Evolutionary conservation across 2,329 filamentous ascomycete genomes (phyloP), one percentile per base, ranked within the genome.

Genomic region (Calonectria hawksworthii): DNA sequence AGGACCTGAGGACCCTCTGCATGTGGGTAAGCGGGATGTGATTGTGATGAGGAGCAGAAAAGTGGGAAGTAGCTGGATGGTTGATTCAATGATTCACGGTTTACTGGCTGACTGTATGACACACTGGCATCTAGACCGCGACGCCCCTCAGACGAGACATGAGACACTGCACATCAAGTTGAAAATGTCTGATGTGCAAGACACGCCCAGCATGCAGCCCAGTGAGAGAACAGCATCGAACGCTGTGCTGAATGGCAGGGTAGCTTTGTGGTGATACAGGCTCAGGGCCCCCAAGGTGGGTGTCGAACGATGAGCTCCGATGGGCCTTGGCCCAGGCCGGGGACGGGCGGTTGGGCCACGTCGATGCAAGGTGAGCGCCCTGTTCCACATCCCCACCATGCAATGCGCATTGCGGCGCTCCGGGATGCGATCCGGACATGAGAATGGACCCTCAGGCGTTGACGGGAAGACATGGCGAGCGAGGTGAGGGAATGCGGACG

Each of bases 311-410:
- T 78, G 70, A 66, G 52, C 44, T 75, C 56, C 38, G 56, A 67
- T 69, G 63, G 72, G 41, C 65, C 38, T 74, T 72, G 66, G 64
- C 73, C 72, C 14, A 13, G 16, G 56, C 56, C 38, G 63, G 51
- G 63, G 68, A 70, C 50, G 38, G 74, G 73, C 75, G 68, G 75
- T 80, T 80, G 78, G 78, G 51, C 77, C 74, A 78, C 78, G 78
- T 80, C 70, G 78, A 76, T 78, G 76, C 72, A 78, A 65, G 76
- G 69, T 63, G 71, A 75, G 72, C 72, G 74, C 73, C 70, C 75
- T 68, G 50, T 67, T 67, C 69, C 56, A 68, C 28, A 72, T 47
- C 65, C 68, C 78, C 76, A 72, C 78, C 64, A 69, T 72, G 54
- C 67, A 51, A 76, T 72, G 69, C 59, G 52, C 66, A 70, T 70